A percentile compares a stretch with the other conserved stretches of the same genome.
Conservation (phyloP, 768 basidiomycete genomes). For the Trametes meyenii region DNA sequence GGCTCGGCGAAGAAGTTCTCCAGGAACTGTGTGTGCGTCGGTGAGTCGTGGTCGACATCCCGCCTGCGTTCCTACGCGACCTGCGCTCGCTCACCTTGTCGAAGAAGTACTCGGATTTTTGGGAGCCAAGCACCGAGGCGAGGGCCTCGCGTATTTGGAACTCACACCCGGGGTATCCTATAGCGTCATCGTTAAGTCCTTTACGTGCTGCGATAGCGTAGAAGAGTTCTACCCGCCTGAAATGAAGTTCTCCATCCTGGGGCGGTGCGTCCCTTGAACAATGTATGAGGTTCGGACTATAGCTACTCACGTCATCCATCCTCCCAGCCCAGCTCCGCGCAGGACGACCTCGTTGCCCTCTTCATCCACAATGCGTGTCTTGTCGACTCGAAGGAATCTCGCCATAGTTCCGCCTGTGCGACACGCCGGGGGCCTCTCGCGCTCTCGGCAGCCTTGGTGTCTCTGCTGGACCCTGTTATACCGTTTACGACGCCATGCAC, state of each 20-base stretch:
- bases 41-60: background rate
- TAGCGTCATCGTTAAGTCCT: background rate
- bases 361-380: constrained; percentile 63
- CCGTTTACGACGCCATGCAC: background rate
- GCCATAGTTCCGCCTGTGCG: constrained; percentile 30
- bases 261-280: background rate
- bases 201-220: background rate
- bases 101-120: constrained; percentile 77
- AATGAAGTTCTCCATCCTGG: constrained; percentile 78
- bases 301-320: constrained; percentile 79
- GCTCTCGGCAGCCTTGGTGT: background rate
- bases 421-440: background rate
- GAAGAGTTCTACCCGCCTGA: constrained; percentile 42
- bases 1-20: constrained; percentile 82
- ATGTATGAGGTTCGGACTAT: background rate
- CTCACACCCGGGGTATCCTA: constrained; percentile 82
- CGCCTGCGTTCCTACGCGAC: constrained; percentile 2
- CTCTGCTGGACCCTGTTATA: background rate
- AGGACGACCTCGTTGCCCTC: constrained; percentile 60
- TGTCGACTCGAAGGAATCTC: constrained; percentile 57
- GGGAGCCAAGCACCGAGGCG: constrained; percentile 59
- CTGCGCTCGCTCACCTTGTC: constrained; percentile 59
- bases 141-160: constrained; percentile 73
- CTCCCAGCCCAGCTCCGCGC: constrained; percentile 78
- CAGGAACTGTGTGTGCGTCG: constrained; percentile 55